Evolutionary conservation across 768 basidiomycete genomes (phyloP).

Genomic region (Kwoniella shandongensis): DNA sequence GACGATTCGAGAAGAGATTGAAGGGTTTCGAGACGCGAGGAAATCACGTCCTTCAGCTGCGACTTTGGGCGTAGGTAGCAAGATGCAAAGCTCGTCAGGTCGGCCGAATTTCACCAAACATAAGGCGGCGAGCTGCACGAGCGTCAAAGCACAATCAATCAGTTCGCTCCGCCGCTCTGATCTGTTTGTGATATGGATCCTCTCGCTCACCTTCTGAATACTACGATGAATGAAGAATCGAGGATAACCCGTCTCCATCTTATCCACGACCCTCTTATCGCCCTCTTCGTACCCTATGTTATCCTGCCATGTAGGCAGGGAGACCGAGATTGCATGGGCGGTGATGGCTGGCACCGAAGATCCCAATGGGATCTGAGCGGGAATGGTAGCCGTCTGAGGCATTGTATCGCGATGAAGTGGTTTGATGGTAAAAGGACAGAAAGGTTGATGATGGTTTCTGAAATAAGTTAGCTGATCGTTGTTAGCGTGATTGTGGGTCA

Average conservation of each 20-base stretch:
- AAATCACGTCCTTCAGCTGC: slow-evolving; percentile 77
- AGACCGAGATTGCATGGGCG: slow-evolving; percentile 91
- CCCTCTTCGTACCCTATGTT: slow-evolving; percentile 91
- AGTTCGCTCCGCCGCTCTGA: not conserved
- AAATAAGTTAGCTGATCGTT: no score
- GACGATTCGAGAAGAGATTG: slow-evolving; percentile 62
- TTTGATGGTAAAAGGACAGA: no score
- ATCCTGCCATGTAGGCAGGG: slow-evolving; percentile 87
- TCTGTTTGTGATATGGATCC: not conserved
- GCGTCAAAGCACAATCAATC: not conserved
- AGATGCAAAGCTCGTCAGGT: slow-evolving; percentile 70
- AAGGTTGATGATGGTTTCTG: no score
- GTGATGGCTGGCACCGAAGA: slow-evolving; percentile 52
- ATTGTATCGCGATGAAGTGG: no score
- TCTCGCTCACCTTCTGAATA: slow-evolving; percentile 70
- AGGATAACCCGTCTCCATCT: slow-evolving; percentile 88
- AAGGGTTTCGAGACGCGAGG: slow-evolving; percentile 58
- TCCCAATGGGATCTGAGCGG: slow-evolving; percentile 39
- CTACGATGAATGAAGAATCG: slow-evolving; percentile 87
- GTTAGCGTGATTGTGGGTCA: no score
- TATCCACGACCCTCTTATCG: slow-evolving; percentile 70
- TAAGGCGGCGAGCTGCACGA: slow-evolving; percentile 68
- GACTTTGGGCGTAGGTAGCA: slow-evolving; percentile 70
- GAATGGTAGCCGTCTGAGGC: no score
- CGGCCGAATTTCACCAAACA: slow-evolving; percentile 76